phyloP scores from a whole-genome alignment of 2,329 filamentous ascomycete species.

The Botrytis elliptica region DNA sequence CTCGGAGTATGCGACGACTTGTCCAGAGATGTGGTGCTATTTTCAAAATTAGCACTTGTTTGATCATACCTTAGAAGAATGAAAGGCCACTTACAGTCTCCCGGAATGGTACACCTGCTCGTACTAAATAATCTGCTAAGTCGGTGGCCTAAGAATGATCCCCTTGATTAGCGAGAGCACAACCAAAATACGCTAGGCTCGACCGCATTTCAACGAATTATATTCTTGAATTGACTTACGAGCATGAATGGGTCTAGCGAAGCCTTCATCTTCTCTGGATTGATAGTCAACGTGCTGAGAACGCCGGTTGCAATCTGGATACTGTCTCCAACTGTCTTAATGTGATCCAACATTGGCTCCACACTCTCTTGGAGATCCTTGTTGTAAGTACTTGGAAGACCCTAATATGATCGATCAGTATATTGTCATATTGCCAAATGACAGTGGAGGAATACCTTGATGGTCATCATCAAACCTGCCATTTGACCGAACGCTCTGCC shows the following conservation, averaged over 20 bases:
- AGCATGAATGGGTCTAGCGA: conserved; percentile 83
- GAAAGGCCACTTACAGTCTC: conserved; percentile 50
- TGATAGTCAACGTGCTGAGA: conserved; percentile 67
- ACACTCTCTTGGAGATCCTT: conserved; percentile 67
- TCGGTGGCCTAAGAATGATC: conserved; percentile 46
- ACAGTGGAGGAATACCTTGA: conserved; percentile 40
- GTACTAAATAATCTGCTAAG: conserved; percentile 62
- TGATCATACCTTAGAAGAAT: background rate
- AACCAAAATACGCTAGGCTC: conserved; percentile 4
- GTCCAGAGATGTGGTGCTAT: conserved; percentile 69
- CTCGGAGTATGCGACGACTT: conserved; percentile 71
- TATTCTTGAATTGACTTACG: conserved; percentile 9
- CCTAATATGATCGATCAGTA: conserved; percentile 44
- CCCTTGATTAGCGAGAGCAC: conserved; percentile 1
- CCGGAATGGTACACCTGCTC: conserved; percentile 71
- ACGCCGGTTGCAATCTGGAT: conserved; percentile 81
- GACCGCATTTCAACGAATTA: background rate
- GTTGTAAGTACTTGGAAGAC: conserved; percentile 53
- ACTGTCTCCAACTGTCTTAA: conserved; percentile 79
- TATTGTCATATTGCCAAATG: background rate
- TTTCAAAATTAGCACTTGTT: background rate
- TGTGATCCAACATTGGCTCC: conserved; percentile 80
- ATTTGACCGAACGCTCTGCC: conserved; percentile 78
- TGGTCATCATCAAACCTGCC: conserved; percentile 71
- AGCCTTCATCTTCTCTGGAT: conserved; percentile 73